phyloP scores from a whole-genome alignment of 176 grass and related monocot genomes.

The Oryza glaberrima region DNA sequence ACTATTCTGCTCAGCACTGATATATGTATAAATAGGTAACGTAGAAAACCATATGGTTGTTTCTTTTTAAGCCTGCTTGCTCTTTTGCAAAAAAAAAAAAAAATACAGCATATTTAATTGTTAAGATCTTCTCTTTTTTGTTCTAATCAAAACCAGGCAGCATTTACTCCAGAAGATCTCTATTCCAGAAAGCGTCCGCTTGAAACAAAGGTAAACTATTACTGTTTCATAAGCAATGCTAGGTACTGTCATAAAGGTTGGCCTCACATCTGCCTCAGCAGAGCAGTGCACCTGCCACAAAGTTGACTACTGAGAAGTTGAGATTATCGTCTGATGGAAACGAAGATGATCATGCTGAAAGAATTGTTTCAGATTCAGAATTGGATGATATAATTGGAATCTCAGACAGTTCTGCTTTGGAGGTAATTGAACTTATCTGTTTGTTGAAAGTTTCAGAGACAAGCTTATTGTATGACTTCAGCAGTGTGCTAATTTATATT shows the following conservation, averaged over 20 bases:
- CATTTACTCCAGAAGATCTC: slow-evolving; percentile 90
- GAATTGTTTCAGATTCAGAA: slow-evolving; percentile 75
- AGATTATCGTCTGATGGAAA: slow-evolving; percentile 57
- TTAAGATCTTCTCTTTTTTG: slow-evolving; percentile 35
- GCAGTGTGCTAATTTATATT: slow-evolving; percentile 17
- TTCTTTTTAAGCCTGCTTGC: not conserved
- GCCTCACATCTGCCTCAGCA: slow-evolving; percentile 49
- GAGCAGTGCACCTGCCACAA: slow-evolving; percentile 45
- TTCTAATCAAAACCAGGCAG: slow-evolving; percentile 58
- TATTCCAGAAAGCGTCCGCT: slow-evolving; percentile 75
- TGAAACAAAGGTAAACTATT: slow-evolving; percentile 61
- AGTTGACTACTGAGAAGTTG: slow-evolving; percentile 61
- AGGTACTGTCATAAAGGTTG: slow-evolving; percentile 39
- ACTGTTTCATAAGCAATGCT: slow-evolving; percentile 34
- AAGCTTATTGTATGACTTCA: slow-evolving; percentile 25
- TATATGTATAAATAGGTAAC: not conserved
- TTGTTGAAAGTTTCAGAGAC: slow-evolving; percentile 10
- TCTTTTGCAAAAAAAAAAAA: not conserved
- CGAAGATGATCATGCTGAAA: slow-evolving; percentile 60
- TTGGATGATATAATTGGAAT: slow-evolving; percentile 85
- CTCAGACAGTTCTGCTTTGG: slow-evolving; percentile 67
- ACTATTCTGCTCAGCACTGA: not conserved
- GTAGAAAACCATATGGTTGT: not conserved
- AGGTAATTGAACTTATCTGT: slow-evolving; percentile 53
- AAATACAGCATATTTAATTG: not conserved